These are phyloP conservation scores for Draba incana DNA, from an alignment of 345 rosid species.

Conservation along the genomic window DNA sequence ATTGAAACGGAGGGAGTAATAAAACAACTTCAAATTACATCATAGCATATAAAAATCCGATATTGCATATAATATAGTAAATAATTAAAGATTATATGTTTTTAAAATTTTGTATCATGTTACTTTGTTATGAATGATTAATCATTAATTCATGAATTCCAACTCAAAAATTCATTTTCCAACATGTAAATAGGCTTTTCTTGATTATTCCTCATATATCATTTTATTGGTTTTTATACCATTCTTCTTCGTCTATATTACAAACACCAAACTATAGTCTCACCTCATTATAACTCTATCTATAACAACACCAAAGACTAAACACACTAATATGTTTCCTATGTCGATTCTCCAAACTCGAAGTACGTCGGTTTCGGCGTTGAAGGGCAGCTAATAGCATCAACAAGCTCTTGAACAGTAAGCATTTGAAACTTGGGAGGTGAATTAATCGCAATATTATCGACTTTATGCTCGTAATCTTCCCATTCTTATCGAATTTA, in stretches of 20 bases:
- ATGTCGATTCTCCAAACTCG: constrained; percentile 43
- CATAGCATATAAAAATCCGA: too few relatives aligned
- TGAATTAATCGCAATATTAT: constrained; percentile 67
- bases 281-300: constrained; percentile 17
- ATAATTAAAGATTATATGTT: too few relatives aligned
- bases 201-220: neutral
- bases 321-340: constrained; percentile 36
- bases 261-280: constrained; percentile 13
- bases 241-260: constrained; percentile 24
- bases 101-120: too few relatives aligned
- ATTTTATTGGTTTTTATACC: constrained; percentile 20
- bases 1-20: too few relatives aligned
- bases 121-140: too few relatives aligned
- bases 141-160: too few relatives aligned
- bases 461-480: constrained; percentile 84
- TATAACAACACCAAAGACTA: constrained; percentile 29
- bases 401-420: constrained; percentile 66
- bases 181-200: neutral
- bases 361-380: constrained; percentile 82
- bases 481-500: constrained; percentile 80
- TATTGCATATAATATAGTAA: too few relatives aligned
- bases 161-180: neutral
- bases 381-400: constrained; percentile 65
- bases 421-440: constrained; percentile 69
- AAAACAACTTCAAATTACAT: too few relatives aligned